A percentile compares a stretch with the other conserved stretches of the same genome.
Conservation (phyloP, 257 asterid species). For the Solanum sejunctum region DNA sequence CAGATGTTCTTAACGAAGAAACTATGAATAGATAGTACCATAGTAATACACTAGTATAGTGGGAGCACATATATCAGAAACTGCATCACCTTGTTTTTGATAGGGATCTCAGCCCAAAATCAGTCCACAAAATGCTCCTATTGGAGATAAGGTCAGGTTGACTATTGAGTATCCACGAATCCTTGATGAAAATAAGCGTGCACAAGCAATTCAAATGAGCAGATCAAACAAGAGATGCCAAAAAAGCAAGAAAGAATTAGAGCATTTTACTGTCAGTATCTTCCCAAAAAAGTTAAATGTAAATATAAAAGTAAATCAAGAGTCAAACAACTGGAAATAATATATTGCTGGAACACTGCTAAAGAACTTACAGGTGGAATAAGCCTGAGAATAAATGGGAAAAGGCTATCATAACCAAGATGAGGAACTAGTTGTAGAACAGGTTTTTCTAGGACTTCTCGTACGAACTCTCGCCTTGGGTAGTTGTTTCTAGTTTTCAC, state of each 20-base stretch:
- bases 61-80: background rate
- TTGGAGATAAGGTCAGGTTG: constrained; percentile 86
- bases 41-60: background rate
- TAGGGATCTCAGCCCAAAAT: constrained; percentile 85
- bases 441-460: constrained; percentile 74
- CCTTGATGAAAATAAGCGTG: constrained; percentile 21
- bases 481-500: constrained; percentile 42
- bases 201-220: background rate
- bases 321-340: background rate
- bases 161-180: constrained; percentile 62
- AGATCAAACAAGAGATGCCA: background rate
- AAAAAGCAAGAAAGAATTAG: background rate
- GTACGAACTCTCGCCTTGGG: constrained; percentile 58
- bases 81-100: constrained; percentile 69
- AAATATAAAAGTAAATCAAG: background rate
- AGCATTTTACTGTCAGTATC: background rate
- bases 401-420: constrained; percentile 91
- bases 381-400: constrained; percentile 84
- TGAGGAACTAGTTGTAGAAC: constrained; percentile 78
- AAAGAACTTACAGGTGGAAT: constrained; percentile 84
- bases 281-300: background rate
- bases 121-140: constrained; percentile 73
- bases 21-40: background rate
- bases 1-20: background rate
- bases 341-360: background rate